A percentile compares a stretch with the other conserved stretches of the same genome.
phyloP scores from a whole-genome alignment of 805 yeast genomes.

The Millerago galiae region DNA sequence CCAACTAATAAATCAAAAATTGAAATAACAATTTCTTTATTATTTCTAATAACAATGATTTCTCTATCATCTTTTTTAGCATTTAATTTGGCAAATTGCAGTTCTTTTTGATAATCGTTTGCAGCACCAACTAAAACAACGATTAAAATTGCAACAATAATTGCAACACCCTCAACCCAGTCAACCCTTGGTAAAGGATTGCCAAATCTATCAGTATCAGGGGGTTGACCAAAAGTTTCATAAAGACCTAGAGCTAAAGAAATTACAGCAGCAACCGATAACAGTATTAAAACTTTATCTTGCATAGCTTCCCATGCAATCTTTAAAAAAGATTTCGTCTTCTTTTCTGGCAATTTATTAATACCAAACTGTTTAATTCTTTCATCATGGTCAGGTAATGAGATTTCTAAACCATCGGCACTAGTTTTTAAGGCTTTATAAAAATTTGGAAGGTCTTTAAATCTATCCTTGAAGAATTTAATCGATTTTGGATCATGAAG shows the following conservation, averaged over 20 bases:
- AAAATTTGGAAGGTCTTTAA: constrained; percentile 18
- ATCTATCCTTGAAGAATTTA: constrained; percentile 16
- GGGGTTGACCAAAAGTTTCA: constrained; percentile 82
- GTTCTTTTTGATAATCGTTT: constrained; percentile 95
- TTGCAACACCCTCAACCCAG: constrained; percentile 99
- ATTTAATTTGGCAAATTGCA: constrained; percentile 84
- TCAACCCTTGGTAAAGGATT: constrained; percentile 75
- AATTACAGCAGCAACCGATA: constrained; percentile 80
- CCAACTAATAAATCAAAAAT: constrained; percentile 80
- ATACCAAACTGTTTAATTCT: constrained; percentile 54
- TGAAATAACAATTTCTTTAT: constrained; percentile 59
- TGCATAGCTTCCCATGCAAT: constrained; percentile 80
- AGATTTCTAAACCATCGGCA: constrained; percentile 35
- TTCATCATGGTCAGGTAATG: constrained; percentile 25
- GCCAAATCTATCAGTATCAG: constrained; percentile 75
- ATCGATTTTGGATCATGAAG: constrained; percentile 63
- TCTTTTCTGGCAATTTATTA: constrained; percentile 65
- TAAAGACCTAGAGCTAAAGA: constrained; percentile 88
- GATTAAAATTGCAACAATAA: constrained; percentile 81
- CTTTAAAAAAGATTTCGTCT: constrained; percentile 58
- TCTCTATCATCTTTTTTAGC: constrained; percentile 82
- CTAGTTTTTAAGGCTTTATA: constrained; percentile 32
- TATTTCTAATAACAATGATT: constrained; percentile 69
- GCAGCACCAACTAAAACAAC: constrained; percentile 91
- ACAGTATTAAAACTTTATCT: constrained; percentile 82